A percentile compares a stretch with the other conserved stretches of the same genome.
Conservation (phyloP, 2,329 filamentous ascomycete genomes). For the Ceratocystis diversiconidia region DNA sequence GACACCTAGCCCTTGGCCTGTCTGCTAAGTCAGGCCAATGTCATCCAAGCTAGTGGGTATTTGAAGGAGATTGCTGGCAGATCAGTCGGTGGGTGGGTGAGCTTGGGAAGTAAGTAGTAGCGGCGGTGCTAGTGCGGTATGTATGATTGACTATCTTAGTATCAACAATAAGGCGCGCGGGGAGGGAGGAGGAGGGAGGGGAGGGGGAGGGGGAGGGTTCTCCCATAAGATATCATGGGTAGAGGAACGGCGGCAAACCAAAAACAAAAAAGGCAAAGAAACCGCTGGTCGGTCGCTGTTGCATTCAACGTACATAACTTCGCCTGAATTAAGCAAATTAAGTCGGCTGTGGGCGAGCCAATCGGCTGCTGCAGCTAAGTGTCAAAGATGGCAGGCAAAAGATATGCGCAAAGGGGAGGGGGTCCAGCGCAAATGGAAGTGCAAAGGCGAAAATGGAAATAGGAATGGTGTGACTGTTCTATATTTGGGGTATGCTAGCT, state of each 20-base stretch:
- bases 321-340: neutral
- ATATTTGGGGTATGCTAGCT: neutral
- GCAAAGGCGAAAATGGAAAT: neutral
- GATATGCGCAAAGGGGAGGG: neutral
- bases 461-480: neutral
- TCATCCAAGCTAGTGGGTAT: too few relatives aligned
- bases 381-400: neutral
- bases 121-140: too few relatives aligned
- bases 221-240: neutral
- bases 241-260: neutral
- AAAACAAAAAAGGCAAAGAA: neutral
- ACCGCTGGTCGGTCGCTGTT: neutral
- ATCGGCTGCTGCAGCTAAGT: slow-evolving; percentile 4
- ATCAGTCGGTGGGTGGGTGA: too few relatives aligned
- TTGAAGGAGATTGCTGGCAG: too few relatives aligned
- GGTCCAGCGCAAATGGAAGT: neutral
- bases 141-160: too few relatives aligned
- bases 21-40: too few relatives aligned
- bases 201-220: too few relatives aligned
- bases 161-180: too few relatives aligned
- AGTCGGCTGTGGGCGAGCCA: neutral
- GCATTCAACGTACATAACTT: neutral
- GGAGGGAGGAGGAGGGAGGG: too few relatives aligned
- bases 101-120: too few relatives aligned
- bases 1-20: neutral